A percentile compares a stretch with the other conserved stretches of the same genome.
phyloP scores from a whole-genome alignment of 2,329 filamentous ascomycete species.

The Claviceps sp. region DNA sequence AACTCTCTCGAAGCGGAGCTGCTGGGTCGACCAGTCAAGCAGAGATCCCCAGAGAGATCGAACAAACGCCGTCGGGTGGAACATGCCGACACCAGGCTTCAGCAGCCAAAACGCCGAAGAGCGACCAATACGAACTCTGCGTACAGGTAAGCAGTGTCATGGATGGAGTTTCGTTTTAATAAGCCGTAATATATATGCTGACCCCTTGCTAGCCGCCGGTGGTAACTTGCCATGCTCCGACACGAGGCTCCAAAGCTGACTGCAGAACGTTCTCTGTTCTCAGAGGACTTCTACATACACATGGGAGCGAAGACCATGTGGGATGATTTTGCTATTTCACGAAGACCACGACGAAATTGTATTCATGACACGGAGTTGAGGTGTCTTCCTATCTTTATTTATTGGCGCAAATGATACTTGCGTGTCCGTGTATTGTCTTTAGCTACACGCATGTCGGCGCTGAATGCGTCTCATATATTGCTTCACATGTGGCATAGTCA shows the following conservation, averaged over 20 bases:
- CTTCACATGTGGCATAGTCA: too few species aligned
- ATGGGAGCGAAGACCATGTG: not conserved
- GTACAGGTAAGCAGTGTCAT: conserved; percentile 19
- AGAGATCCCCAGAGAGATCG: conserved; percentile 15
- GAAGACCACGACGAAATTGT: conserved; percentile 5
- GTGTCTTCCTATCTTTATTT: not conserved
- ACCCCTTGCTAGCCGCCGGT: conserved; percentile 18
- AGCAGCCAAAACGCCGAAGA: conserved; percentile 19
- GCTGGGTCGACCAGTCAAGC: conserved; percentile 20
- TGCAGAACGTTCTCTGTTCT: not conserved
- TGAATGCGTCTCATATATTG: too few species aligned
- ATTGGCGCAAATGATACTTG: too few species aligned
- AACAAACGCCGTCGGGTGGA: conserved; percentile 11
- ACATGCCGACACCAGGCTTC: conserved; percentile 7
- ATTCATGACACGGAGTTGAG: conserved; percentile 2
- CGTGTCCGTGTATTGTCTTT: too few species aligned
- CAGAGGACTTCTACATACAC: not conserved
- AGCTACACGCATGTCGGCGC: too few species aligned
- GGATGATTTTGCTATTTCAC: not conserved
- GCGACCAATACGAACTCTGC: conserved; percentile 22
- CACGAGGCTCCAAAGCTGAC: not conserved
- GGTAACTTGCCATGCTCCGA: conserved; percentile 11
- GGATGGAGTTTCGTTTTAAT: not conserved
- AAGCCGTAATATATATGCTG: conserved; percentile 1
- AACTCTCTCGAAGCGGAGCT: conserved; percentile 26